Conservation (phyloP, 306 rosid genomes). For the Crataegus laevigata region DNA sequence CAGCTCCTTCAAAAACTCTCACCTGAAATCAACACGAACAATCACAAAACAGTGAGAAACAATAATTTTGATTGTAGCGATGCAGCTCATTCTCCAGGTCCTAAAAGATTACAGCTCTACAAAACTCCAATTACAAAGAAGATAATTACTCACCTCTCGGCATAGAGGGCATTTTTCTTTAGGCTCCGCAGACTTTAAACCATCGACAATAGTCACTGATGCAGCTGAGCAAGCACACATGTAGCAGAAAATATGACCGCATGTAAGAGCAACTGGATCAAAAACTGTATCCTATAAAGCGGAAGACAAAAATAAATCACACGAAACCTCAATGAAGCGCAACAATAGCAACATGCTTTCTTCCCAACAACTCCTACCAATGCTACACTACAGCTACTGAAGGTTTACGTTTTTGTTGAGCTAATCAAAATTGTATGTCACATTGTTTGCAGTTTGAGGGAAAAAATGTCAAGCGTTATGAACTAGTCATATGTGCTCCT, state of each 20-base stretch:
- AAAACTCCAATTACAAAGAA: background rate
- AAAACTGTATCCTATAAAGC: conserved; percentile 72
- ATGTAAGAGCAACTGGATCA: conserved; percentile 85
- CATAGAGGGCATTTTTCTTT: conserved; percentile 85
- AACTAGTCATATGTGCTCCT: background rate
- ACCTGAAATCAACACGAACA: conserved; percentile 32
- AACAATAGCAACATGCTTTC: background rate
- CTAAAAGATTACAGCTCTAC: background rate
- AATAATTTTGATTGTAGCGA: background rate
- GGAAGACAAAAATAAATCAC: background rate
- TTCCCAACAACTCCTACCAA: background rate
- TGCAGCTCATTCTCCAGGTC: background rate
- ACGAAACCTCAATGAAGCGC: background rate
- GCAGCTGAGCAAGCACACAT: conserved; percentile 91
- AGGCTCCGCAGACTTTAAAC: conserved; percentile 50
- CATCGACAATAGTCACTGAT: conserved; percentile 65
- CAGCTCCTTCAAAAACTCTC: conserved; percentile 51
- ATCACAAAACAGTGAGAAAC: background rate
- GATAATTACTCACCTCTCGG: conserved; percentile 44
- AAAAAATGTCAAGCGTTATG: background rate
- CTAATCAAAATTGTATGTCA: background rate
- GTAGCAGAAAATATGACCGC: conserved; percentile 93
- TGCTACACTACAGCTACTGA: background rate
- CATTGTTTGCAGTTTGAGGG: background rate
- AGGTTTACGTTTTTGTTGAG: background rate